phyloP scores from a whole-genome alignment of 768 basidiomycete genomes.

The Paxillus involutus region DNA sequence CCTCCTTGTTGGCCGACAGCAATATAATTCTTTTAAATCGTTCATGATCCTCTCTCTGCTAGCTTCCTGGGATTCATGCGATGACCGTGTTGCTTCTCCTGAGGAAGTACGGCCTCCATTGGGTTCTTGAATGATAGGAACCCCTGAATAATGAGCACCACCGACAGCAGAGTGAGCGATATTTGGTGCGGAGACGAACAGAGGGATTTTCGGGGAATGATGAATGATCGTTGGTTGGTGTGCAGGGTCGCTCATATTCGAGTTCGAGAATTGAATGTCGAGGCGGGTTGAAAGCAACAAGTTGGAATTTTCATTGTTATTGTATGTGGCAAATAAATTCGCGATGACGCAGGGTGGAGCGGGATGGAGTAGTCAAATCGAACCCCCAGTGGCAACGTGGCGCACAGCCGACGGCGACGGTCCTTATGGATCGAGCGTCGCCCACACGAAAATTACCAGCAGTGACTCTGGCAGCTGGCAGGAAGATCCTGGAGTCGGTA shows the following conservation, averaged over 20 bases:
- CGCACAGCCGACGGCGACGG: no score
- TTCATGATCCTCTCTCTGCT: conserved; percentile 50
- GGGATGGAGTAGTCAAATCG: not conserved
- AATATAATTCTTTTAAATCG: conserved; percentile 61
- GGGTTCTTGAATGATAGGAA: conserved; percentile 16
- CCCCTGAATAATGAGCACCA: conserved; percentile 63
- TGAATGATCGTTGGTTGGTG: conserved; percentile 43
- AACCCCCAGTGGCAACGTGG: no score
- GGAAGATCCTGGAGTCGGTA: no score
- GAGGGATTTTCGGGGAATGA: conserved; percentile 43
- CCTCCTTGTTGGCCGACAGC: conserved; percentile 49
- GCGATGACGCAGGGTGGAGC: not conserved
- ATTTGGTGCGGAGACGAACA: conserved; percentile 47
- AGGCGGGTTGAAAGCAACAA: not conserved
- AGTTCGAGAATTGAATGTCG: no score
- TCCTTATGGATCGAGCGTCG: no score
- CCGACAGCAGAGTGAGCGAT: conserved; percentile 56
- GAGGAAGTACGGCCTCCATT: not conserved
- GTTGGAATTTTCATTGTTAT: not conserved
- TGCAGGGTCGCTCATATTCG: conserved; percentile 1
- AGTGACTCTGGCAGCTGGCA: no score
- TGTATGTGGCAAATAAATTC: not conserved
- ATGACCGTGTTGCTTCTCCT: conserved; percentile 23
- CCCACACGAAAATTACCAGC: no score
- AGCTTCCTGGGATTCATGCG: conserved; percentile 24